These are phyloP conservation scores for Saccharomyces hybrid DNA, from an alignment of 1,139 yeast genomes.

Conservation along the genomic window DNA sequence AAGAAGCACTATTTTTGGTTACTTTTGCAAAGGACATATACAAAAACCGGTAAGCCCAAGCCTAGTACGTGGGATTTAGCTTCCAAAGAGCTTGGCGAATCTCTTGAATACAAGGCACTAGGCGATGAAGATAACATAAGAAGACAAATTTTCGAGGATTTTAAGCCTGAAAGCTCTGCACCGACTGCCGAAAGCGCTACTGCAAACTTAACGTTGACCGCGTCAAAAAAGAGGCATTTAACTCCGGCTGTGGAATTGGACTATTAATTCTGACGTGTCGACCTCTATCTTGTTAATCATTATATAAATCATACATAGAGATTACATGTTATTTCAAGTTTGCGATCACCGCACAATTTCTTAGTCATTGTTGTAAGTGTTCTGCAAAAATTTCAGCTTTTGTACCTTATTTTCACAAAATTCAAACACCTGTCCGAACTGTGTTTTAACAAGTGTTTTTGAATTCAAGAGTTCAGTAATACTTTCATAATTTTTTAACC, in stretches of 20 bases:
- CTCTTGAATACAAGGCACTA: constrained; percentile 34
- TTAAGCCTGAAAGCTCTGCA: constrained; percentile 15
- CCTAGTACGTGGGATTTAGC: constrained; percentile 36
- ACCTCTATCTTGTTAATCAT: no score
- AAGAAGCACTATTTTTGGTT: constrained; percentile 34
- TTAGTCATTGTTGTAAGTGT: background rate
- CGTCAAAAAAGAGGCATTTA: constrained; percentile 12
- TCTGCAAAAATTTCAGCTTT: background rate
- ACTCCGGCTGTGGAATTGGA: constrained; percentile 20
- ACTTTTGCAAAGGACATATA: constrained; percentile 32
- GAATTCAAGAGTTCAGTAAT: background rate
- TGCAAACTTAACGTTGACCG: background rate
- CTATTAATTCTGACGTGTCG: constrained; percentile 6
- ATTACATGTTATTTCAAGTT: background rate
- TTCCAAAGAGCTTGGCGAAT: constrained; percentile 26
- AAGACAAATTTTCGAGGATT: constrained; percentile 13
- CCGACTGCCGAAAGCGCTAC: constrained; percentile 14
- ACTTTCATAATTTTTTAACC: constrained; percentile 30
- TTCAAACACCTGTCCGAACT: background rate
- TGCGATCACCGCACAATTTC: background rate
- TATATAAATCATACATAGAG: background rate
- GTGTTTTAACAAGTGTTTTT: background rate
- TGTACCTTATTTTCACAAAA: background rate
- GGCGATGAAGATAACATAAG: constrained; percentile 30
- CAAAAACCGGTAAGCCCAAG: constrained; percentile 21